Evolutionary conservation across 1,284 basidiomycete genomes (phyloP), one percentile per base, ranked within the genome.

Genomic region (Exobasidium cylindrosporum): DNA sequence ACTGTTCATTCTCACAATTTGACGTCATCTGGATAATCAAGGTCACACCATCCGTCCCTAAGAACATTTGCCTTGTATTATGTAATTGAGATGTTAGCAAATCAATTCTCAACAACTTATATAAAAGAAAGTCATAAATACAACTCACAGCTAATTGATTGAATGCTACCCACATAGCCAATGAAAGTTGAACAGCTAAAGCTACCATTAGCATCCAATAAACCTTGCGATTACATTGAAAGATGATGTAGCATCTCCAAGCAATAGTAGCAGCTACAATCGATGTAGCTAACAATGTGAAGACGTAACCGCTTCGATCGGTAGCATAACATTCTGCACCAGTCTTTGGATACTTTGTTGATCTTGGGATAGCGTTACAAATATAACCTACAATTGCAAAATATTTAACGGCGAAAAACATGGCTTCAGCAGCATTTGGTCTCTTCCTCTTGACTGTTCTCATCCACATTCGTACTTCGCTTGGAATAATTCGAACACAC

Each of bases 171-270:
- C 35, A 40, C 56, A 57, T 57, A 28, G 56, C 30, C 14, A 50
- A 21, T 23, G 54, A 26, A 44, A 56, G 17, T 26, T 57, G 56
- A 17, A 57, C 35, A 35, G 40, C 24, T 4, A 57, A 23, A 10
- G 29, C 56, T 28, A 21, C 21, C 10, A 57, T 43, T 13, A 57
- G 44, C n/a, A 21, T 29, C 35, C 35, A 50, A 3, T 24, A 50
- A 4, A 24, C 21, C 26, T 50, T 50, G 4, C 47, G n/a, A 28
- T 28, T 50, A 13, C 58, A 54, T 26, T 60, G 49, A 45, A 60
- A 60, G 24, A 60, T 54, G 52, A 60, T 54, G 53, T 60, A 53
- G 32, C 47, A 52, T 2, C 58, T 53, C 58, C 58, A 60, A 49
- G 58, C 58, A 21, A 60, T 30, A 21, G 55, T 40, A 24, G 35